Evolutionary conservation across 768 basidiomycete species (phyloP), one percentile per base, ranked within the genome.

Genomic region (Mycena galopus): DNA sequence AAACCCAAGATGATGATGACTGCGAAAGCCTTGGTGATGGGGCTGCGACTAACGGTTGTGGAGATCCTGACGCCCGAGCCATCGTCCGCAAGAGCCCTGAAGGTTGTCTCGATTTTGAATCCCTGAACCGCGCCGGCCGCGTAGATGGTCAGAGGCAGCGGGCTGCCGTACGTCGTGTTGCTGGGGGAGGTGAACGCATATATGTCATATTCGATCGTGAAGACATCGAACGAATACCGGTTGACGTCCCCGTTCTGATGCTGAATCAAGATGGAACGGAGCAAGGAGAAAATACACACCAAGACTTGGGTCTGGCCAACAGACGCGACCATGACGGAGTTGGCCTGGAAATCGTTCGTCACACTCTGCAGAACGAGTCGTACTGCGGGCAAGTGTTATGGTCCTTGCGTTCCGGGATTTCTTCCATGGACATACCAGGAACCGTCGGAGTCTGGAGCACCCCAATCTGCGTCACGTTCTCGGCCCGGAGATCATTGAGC

Each of bases 181-280:
- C n/a, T 44, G n/a, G 69, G 47, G 12, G 69, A 70, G 1, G 69
- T 55, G 61, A 63, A 70, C 3, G 61, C 69, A 10, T 19, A 27
- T 14, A 70, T 30, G 3, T 33, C 7, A 44, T 70, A 70, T 44
- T 63, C 60, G 7, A 62, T 11, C 29, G 30, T 44, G 39, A 55
- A 70, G 27, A 64, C 23, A 19, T 70, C 69, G 61, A 70, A 64
- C 6, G 69, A 61, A 39, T 70, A 70, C 11, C 59, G 59, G 25
- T 70, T 70, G 32, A 70, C 30, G 27, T 70, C 69, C 11, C 69
- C 69, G 21, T 70, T 59, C 59, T 70, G 33, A 16, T 16, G 51
- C 12, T 10, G 25, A 19, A 12, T 35, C 23, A 60, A 32, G 21
- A 4, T 44, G 35, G 35, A 37, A 37, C 35, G 35, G 35, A 37